These are phyloP conservation scores for Kazachstania africana DNA, from an alignment of 805 yeast species.

Conservation along the genomic window DNA sequence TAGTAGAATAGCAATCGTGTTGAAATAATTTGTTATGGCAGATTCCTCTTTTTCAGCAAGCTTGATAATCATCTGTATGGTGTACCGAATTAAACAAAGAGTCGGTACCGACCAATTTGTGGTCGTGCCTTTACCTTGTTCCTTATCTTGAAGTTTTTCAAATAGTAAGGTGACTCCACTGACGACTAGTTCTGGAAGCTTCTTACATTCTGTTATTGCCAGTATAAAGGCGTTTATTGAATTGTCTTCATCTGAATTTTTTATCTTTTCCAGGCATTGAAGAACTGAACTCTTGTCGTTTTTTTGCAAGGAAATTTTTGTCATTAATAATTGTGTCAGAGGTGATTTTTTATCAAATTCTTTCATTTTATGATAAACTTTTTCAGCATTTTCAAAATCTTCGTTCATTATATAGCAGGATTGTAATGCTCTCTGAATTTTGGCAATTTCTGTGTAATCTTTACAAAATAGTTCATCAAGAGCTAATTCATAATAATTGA, in stretches of 20 bases:
- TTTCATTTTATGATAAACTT: constrained; percentile 16
- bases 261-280: constrained; percentile 25
- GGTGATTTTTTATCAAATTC: constrained; percentile 14
- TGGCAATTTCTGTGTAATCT: constrained; percentile 24
- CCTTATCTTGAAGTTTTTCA: constrained; percentile 11
- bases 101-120: constrained; percentile 15
- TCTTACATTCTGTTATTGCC: constrained; percentile 24
- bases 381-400: constrained; percentile 12
- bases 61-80: constrained; percentile 24
- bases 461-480: constrained; percentile 17
- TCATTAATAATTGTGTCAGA: constrained; percentile 25
- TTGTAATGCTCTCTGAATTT: constrained; percentile 29
- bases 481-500: constrained; percentile 20
- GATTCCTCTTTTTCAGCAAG: constrained; percentile 9
- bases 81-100: constrained; percentile 18
- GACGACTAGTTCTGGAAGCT: constrained; percentile 16
- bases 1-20: constrained; percentile 3
- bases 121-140: neutral
- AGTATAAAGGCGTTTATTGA: constrained; percentile 24
- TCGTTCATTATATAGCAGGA: constrained; percentile 18
- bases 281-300: constrained; percentile 8
- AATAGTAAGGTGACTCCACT: constrained; percentile 20
- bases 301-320: constrained; percentile 13
- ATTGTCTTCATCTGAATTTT: constrained; percentile 26
- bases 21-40: constrained; percentile 1